Evolutionary conservation across 805 yeast genomes (phyloP).

Genomic region (Suhomyces faveliae): DNA sequence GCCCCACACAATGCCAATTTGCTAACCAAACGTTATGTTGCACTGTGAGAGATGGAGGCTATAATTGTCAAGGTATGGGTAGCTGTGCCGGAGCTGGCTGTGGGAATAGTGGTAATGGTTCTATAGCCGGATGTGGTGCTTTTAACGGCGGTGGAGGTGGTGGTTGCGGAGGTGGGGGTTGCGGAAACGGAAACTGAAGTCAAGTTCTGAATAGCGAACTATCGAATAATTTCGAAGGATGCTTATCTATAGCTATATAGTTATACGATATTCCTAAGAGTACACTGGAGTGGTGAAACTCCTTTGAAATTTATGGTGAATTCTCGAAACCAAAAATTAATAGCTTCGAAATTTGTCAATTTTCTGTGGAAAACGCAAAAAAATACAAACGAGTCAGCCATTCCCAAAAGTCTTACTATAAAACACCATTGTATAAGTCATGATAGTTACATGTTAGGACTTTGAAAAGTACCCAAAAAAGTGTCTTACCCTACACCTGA

Average conservation of each 20-base stretch:
- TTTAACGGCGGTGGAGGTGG: slow-evolving; percentile 5
- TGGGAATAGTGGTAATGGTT: neutral
- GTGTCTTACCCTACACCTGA: neutral
- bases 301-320: no score
- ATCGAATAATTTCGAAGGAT: neutral
- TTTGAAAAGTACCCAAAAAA: neutral
- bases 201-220: neutral
- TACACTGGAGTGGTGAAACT: no score
- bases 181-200: slow-evolving; percentile 7
- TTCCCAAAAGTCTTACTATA: neutral
- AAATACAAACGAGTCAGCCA: neutral
- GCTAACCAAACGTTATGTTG: slow-evolving; percentile 10
- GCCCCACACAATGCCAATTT: slow-evolving; percentile 2
- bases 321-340: no score
- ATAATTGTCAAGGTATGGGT: slow-evolving; percentile 9
- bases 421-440: neutral
- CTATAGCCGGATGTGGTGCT: neutral
- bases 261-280: neutral
- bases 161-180: slow-evolving; percentile 10
- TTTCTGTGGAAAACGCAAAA: neutral
- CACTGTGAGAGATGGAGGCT: slow-evolving; percentile 7
- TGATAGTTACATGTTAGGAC: neutral
- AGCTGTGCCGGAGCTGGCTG: neutral
- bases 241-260: neutral
- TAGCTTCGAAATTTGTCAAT: neutral